Evolutionary conservation across 805 yeast species (phyloP).

Genomic region (Starmerella scarabaei): DNA sequence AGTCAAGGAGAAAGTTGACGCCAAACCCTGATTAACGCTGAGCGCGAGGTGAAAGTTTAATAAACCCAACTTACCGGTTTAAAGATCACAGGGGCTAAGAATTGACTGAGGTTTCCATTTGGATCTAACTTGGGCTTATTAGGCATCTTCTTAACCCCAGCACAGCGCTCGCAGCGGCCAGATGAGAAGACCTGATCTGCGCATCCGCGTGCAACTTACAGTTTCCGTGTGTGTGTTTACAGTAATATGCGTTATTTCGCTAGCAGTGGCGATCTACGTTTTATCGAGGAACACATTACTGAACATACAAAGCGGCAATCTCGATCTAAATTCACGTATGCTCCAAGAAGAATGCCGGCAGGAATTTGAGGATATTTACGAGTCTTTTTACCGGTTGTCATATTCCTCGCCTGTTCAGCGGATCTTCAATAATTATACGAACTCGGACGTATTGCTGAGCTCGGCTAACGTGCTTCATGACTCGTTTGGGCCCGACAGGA

Average conservation of each 20-base stretch:
- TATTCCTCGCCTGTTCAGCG: conserved; percentile 13
- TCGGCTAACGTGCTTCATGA: conserved; percentile 13
- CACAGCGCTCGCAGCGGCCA: no score
- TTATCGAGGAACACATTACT: conserved; percentile 19
- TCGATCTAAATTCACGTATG: conserved; percentile 18
- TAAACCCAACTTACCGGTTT: background rate
- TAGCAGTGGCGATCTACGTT: conserved; percentile 43
- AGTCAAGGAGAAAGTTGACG: no score
- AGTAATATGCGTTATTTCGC: conserved; percentile 50
- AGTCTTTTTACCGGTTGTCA: conserved; percentile 10
- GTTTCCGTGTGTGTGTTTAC: conserved; percentile 58
- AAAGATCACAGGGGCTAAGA: no score
- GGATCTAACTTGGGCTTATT: no score
- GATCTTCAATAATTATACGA: conserved; percentile 7
- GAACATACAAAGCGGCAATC: conserved; percentile 28
- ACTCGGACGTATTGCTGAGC: background rate
- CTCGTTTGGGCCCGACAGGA: conserved; percentile 16
- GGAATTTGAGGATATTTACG: conserved; percentile 11
- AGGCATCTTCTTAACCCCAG: no score
- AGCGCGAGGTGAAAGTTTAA: background rate
- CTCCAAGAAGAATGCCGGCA: conserved; percentile 17
- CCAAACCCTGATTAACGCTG: no score
- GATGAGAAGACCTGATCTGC: conserved; percentile 30
- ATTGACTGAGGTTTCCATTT: no score
- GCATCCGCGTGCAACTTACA: conserved; percentile 65